Conservation (phyloP, 1,284 basidiomycete species). For the Papiliotrema laurentii region DNA sequence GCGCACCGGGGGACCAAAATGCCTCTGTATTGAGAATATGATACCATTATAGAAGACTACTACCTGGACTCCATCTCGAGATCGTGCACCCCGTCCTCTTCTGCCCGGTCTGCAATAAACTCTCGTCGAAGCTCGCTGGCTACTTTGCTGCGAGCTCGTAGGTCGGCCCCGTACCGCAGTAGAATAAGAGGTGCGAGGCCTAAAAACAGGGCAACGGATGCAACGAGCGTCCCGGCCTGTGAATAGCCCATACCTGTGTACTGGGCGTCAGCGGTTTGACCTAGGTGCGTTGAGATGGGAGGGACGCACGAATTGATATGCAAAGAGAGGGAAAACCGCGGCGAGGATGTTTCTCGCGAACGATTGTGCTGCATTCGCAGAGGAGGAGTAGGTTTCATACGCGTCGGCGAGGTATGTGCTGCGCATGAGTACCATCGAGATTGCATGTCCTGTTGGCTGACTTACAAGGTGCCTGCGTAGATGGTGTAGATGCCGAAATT, state of each 20-base stretch:
- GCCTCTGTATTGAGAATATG: too few species aligned
- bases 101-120: too few species aligned
- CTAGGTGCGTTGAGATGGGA: neutral
- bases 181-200: slow-evolving; percentile 38
- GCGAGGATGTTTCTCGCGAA: slow-evolving; percentile 42
- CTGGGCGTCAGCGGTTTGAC: slow-evolving; percentile 9
- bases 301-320: slow-evolving; percentile 24
- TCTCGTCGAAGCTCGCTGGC: slow-evolving; percentile 16
- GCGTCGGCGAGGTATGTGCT: slow-evolving; percentile 44
- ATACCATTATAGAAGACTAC: too few species aligned
- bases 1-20: too few species aligned
- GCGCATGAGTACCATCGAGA: neutral
- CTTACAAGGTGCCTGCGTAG: slow-evolving; percentile 41
- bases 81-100: too few species aligned
- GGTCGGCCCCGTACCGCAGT: slow-evolving; percentile 36
- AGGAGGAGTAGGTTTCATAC: slow-evolving; percentile 45
- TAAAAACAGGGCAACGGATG: slow-evolving; percentile 35
- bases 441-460: too few species aligned
- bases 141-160: slow-evolving; percentile 41
- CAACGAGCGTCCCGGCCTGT: slow-evolving; percentile 41
- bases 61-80: too few species aligned
- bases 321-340: slow-evolving; percentile 42
- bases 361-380: slow-evolving; percentile 45
- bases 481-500: slow-evolving; percentile 37
- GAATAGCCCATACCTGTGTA: slow-evolving; percentile 41